phyloP scores from a whole-genome alignment of 495 filamentous ascomycete species.

The Trichoderma erinaceum region DNA sequence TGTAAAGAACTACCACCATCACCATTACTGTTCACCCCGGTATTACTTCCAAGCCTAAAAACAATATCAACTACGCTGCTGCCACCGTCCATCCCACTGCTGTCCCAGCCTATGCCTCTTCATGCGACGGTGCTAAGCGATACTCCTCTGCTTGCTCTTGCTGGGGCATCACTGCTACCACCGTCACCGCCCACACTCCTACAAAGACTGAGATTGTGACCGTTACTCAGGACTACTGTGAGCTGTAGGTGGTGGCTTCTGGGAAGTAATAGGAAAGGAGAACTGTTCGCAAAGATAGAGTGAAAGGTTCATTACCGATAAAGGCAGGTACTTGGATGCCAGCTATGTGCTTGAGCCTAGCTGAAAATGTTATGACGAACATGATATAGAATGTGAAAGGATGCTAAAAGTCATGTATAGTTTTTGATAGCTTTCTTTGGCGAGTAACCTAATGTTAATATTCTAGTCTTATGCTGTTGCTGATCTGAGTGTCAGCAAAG shows the following conservation, averaged over 20 bases:
- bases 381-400: too few species aligned
- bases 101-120: slow-evolving; percentile 27
- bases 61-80: slow-evolving; percentile 16
- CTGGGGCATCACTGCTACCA: slow-evolving; percentile 29
- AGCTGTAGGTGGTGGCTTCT: neutral
- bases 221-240: slow-evolving; percentile 27
- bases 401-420: too few species aligned
- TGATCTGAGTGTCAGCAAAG: neutral
- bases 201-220: slow-evolving; percentile 31
- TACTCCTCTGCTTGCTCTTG: slow-evolving; percentile 31
- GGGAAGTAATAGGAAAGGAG: neutral
- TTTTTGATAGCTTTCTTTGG: too few species aligned
- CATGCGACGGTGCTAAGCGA: slow-evolving; percentile 21
- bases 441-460: too few species aligned
- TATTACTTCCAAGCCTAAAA: slow-evolving; percentile 19
- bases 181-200: slow-evolving; percentile 25
- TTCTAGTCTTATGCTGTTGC: too few species aligned
- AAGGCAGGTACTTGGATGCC: too few species aligned
- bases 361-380: too few species aligned
- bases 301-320: too few species aligned
- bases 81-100: slow-evolving; percentile 22
- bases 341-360: too few species aligned
- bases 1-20: slow-evolving; percentile 22
- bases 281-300: neutral
- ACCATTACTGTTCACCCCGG: slow-evolving; percentile 25